Evolutionary conservation across 768 basidiomycete species (phyloP), one percentile per base, ranked within the genome.

Genomic region (Russula earlei): DNA sequence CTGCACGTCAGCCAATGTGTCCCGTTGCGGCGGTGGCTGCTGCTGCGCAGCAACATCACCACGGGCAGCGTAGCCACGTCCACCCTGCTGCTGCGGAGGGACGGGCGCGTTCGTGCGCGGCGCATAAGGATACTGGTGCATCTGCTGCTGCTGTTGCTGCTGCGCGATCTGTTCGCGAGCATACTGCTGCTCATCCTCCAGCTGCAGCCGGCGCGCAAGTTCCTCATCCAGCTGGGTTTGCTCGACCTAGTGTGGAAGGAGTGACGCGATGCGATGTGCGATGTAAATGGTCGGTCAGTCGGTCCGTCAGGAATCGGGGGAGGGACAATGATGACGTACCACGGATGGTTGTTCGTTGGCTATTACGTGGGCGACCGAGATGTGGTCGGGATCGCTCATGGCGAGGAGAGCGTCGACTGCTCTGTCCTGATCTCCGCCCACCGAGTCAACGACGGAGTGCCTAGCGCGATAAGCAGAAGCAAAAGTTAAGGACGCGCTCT

Each of bases 351-450:
- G 37, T 14, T 25, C 31, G 19, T 61, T 41, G 25, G 41, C 59
- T 61, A 22, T 49, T 71, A 72, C 62, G 58, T 68, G 57, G n/a
- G 46, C 22, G 14, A 73, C 66, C 4, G 82, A 67, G 17, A 75
- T 75, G 65, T 85, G 91, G 7, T 82, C 75, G 1, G 89, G 89
- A 70, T 93, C 91, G 69, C 77, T 90, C 90, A 93, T 91, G 10
- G 83, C 85, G 7, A 93, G 77, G 9, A 93, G 74, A 1, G 76
- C 71, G 63, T 92, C 89, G 53, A 91, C 76, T 5, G 90, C 90
- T 27, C 75, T 77, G 59, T 87, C 87, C 60, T 89, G 81, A 61
- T 87, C 72, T 11, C 83, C 77, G n/a, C 72, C 65, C 5, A 84
- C 85, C 6, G 84, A 84, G 56, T 89, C 80, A 45, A 93, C 73